Percentiles rank a stretch among this genome's conserved stretches.
Evolutionary conservation across 352 stramenopile species (phyloP).

Genomic region (Pythium pectinolyticum): DNA sequence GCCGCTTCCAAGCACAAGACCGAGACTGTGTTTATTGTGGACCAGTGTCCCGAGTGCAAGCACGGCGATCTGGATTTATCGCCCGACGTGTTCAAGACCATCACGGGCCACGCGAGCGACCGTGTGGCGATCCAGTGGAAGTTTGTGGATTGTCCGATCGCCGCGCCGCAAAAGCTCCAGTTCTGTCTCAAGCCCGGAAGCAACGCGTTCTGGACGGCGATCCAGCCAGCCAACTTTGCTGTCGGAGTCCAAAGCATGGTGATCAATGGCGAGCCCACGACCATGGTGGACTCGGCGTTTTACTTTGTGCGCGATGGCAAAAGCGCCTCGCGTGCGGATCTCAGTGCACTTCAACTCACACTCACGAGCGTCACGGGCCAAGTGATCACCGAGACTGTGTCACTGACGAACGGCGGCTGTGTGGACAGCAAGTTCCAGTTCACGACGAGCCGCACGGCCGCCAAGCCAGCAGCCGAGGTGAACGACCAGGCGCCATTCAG

Average conservation of each 20-base stretch:
- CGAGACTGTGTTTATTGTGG: slow-evolving; percentile 66
- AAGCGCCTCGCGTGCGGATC: slow-evolving; percentile 37
- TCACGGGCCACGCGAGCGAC: slow-evolving; percentile 34
- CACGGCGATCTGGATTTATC: slow-evolving; percentile 61
- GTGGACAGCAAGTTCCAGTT: slow-evolving; percentile 55
- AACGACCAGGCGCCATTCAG: slow-evolving; percentile 6
- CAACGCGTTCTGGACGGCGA: slow-evolving; percentile 57
- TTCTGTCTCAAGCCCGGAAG: slow-evolving; percentile 62
- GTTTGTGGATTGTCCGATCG: slow-evolving; percentile 45
- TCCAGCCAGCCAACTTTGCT: slow-evolving; percentile 63
- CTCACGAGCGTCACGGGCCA: slow-evolving; percentile 54
- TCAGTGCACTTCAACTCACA: slow-evolving; percentile 45
- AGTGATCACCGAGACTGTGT: slow-evolving; percentile 55
- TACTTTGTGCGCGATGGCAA: slow-evolving; percentile 63
- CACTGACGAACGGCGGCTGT: slow-evolving; percentile 44
- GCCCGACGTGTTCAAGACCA: slow-evolving; percentile 36
- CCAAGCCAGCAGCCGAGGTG: slow-evolving; percentile 10
- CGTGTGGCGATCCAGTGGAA: slow-evolving; percentile 43
- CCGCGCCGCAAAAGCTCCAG: slow-evolving; percentile 36
- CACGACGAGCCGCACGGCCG: slow-evolving; percentile 7
- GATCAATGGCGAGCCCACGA: slow-evolving; percentile 56
- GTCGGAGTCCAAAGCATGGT: slow-evolving; percentile 49
- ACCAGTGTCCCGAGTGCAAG: slow-evolving; percentile 58
- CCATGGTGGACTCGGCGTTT: slow-evolving; percentile 62
- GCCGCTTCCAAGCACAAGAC: slow-evolving; percentile 21